Evolutionary conservation across 345 rosid genomes (phyloP).

Genomic region (Eucalyptus pumila): DNA sequence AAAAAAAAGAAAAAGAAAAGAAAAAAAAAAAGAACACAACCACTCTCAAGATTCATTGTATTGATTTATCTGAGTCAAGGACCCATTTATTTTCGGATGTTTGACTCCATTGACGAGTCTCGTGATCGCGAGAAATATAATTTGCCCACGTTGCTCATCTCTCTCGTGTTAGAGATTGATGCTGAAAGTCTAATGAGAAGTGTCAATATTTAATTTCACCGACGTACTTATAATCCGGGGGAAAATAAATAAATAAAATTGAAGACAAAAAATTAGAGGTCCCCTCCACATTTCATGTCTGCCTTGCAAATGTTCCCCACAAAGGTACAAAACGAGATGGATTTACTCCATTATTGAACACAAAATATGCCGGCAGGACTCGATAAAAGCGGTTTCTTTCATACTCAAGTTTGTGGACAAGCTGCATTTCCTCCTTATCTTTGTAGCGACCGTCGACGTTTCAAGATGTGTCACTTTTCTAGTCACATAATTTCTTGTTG

Average conservation of each 20-base stretch:
- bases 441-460: not conserved
- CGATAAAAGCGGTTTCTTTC: not conserved
- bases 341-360: not conserved
- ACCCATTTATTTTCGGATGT: not conserved
- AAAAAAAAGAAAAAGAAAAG: no score
- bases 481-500: not conserved
- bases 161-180: not conserved
- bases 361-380: not conserved
- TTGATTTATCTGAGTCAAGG: not conserved
- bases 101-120: not conserved
- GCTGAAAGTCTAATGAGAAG: not conserved
- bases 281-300: not conserved
- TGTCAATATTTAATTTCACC: not conserved
- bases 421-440: not conserved
- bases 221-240: not conserved
- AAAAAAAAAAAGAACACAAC: not conserved
- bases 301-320: not conserved
- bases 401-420: not conserved
- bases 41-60: not conserved
- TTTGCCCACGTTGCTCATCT: not conserved
- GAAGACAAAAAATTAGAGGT: not conserved
- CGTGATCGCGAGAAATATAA: not conserved
- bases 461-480: not conserved
- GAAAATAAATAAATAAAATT: not conserved
- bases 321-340: not conserved